Evolutionary conservation across 768 basidiomycete genomes (phyloP), one percentile per base, ranked within the genome.

Genomic region (Hypsizygus marmoreus): DNA sequence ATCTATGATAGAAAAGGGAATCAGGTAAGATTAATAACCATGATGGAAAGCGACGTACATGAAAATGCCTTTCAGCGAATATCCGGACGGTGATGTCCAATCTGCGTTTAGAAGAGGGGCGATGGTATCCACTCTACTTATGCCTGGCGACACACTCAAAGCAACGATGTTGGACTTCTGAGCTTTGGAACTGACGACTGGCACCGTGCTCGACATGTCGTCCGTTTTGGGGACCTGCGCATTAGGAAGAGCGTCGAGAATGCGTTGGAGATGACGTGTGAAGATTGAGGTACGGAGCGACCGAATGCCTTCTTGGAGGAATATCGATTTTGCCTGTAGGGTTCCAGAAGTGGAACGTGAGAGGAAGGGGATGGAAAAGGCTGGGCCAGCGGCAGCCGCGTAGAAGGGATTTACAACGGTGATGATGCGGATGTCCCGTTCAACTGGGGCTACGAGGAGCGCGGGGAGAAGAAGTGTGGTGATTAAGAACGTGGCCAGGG

Each of bases 331-430:
- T 0, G 53, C 51, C 19, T 44, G 49, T 30, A 45, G 19, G n/a
- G 29, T 24, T 30, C n/a, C n/a, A n/a, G n/a, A n/a, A n/a, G 37
- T 24, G 8, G 45, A 11, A 43, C 39, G 23, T 60, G 53, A 12
- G 61, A 56, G 7, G 58, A 63, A 47, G 52, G 51, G 52, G 55
- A 69, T 33, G 11, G 51, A 30, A 45, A 68, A 43, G 55, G 75
- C 70, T 3, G 68, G 53, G 4, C 78, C 74, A 3, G 80, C 71
- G 0, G 90, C 86, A 1, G 94, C 91, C 2, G 91, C 84, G 56
- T 95, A 97, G 55, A 91, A 91, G 2, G 92, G 92, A 47, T 93
- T 92, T 60, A 95, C 78, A 30, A 93, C 74, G 45, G 84, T 84
- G 60, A 97, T 72, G 52, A 97, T 80, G n/a, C 94, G 86, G 31